Percentiles rank a stretch among this genome's conserved stretches.
phyloP scores from a whole-genome alignment of 2,329 filamentous ascomycete species.

The Stagonosporopsis tanaceti region DNA sequence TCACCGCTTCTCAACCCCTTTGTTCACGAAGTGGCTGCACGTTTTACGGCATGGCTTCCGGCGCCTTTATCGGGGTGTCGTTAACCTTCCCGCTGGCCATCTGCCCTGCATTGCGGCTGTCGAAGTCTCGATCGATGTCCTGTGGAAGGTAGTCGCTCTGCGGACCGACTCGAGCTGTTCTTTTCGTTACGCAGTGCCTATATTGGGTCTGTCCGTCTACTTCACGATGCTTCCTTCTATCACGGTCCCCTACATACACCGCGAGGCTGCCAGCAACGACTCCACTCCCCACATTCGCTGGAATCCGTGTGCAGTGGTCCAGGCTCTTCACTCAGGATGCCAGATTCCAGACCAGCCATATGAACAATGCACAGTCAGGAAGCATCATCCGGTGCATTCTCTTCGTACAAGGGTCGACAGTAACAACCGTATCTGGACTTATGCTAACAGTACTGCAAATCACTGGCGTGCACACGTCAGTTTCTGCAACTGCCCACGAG shows the following conservation, averaged over 20 bases:
- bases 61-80: conserved; percentile 1
- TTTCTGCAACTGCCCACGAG: background rate
- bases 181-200: background rate
- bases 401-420: background rate
- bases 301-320: background rate
- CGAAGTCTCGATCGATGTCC: conserved; percentile 11
- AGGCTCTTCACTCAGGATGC: background rate
- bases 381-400: background rate
- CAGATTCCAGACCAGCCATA: conserved; percentile 2
- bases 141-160: background rate
- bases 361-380: no score
- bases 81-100: conserved; percentile 1
- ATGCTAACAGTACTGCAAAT: background rate
- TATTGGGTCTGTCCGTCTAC: background rate
- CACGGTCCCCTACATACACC: no score
- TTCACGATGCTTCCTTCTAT: background rate
- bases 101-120: conserved; percentile 25
- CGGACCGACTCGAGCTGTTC: conserved; percentile 3
- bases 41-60: conserved; percentile 3
- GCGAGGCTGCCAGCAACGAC: background rate
- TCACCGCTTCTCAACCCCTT: conserved; percentile 13
- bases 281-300: conserved; percentile 5
- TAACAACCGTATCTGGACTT: background rate
- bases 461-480: background rate
- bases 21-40: background rate